These are phyloP conservation scores for Rhizopus microsporus DNA, from an alignment of 371 early-diverging fungal species.

Conservation along the genomic window DNA sequence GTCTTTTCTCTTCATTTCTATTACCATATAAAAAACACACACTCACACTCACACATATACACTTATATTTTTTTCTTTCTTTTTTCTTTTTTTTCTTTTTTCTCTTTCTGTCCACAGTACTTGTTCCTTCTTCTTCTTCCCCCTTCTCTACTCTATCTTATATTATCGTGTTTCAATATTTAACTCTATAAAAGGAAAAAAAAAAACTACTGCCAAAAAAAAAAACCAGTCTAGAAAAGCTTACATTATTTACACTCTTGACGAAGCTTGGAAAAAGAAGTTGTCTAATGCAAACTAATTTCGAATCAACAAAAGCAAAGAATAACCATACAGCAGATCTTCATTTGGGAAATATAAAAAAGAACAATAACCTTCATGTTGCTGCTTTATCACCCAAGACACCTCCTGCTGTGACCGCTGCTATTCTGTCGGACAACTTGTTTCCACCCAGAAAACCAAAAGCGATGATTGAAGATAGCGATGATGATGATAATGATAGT, in stretches of 20 bases:
- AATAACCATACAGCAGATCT: conserved; percentile 9
- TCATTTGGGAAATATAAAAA: conserved; percentile 14
- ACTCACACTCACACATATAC: conserved; percentile 1
- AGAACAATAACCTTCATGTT: conserved; percentile 3
- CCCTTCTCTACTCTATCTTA: too few relatives aligned
- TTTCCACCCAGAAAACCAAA: conserved; percentile 34
- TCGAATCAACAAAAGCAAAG: conserved; percentile 6
- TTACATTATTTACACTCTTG: too few relatives aligned
- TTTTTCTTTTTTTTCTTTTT: conserved; percentile 4
- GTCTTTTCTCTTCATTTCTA: background rate
- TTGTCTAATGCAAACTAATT: conserved; percentile 15
- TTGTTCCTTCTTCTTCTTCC: background rate
- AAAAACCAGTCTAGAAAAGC: background rate
- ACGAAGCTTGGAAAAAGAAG: background rate
- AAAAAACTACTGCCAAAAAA: background rate
- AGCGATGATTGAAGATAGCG: conserved; percentile 27
- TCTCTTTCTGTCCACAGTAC: background rate
- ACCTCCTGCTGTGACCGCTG: conserved; percentile 34
- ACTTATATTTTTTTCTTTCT: background rate
- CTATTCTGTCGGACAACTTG: conserved; percentile 29
- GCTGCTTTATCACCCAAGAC: conserved; percentile 24
- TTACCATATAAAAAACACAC: background rate
- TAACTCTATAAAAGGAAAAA: background rate
- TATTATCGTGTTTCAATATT: too few relatives aligned
- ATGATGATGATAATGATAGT: conserved; percentile 22